Evolutionary conservation across 163 green algal species (phyloP), one percentile per base, ranked within the genome.

Genomic region (Picocystis sp.): DNA sequence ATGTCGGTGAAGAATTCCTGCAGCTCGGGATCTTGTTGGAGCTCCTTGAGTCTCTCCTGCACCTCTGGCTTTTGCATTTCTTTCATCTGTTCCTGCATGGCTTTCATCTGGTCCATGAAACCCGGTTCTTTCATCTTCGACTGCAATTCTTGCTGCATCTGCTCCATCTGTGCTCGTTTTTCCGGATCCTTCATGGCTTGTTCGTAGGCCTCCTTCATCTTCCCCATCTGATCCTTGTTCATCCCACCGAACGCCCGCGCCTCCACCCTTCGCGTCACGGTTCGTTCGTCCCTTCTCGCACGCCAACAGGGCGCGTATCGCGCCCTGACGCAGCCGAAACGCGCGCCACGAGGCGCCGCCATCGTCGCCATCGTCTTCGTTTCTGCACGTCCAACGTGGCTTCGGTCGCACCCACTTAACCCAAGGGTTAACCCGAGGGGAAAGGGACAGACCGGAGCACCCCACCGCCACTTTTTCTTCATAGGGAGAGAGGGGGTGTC

Each of bases 1-100:
- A 91, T 83, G 52, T 91, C 81, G 13, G 84, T 78, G 64, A 91
- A 86, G 38, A 91, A 62, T 5, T 57, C 45, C 56, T 78, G 77
- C 11, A 92, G 62, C 51, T 81, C 73, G 1, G 66, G 56, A 48
- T 81, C 73, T 23, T 83, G 77, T 55, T 73, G 67, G 21, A 80
- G 62, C 19, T 58, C 57, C 41, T 60, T 52, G 21, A 76, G 61
- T 55, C 63, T 56, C 33, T 72, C 56, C 42, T 47, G 42, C 45
- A 64, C 62, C 21, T 47, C 63, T 2, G 52, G 49, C 0, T 57
- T 22, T 13, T 60, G 33, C 58, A 65, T 65, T 41, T 51, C 50
- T 23, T 53, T 23, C 58, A 65, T 65, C 43, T 65, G 58, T 22
- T 53, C 14, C 19, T 63, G 22, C 23, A 60, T 61, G 15, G 47